Evolutionary conservation across 441 rosid genomes (phyloP), one percentile per base, ranked within the genome.

Genomic region (Adansonia grandidieri): DNA sequence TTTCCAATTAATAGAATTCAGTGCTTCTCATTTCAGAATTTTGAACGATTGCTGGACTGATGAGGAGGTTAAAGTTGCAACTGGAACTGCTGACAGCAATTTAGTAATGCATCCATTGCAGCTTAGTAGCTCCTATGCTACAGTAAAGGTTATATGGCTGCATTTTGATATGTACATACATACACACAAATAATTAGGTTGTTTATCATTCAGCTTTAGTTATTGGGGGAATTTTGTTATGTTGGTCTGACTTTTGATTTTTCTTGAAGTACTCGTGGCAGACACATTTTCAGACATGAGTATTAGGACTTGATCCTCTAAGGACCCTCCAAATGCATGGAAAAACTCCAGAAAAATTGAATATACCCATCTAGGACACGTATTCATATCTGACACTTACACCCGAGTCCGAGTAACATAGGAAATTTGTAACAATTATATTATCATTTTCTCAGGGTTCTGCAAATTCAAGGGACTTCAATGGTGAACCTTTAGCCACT

Each of bases 401-500:
- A 24, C 28, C 28, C 28, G 28, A 24, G 28, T 24, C 28, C 28
- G 28, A 24, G 28, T 1, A 24, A 24, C 28, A 24, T 48, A 10
- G 6, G 63, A 44, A 64, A 24, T 42, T 57, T 51, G 28, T 50
- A 17, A 40, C 20, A 14, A 3, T 13, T 37, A 61, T 48, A 48
- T 57, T 40, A 32, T 51, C 11, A 13, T 70, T 14, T 54, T 84
- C 64, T 81, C 82, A 89, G 95, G 93, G 92, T 57, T 90, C 90
- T 60, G 22, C 80, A 54, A 78, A 67, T 79, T 83, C 88, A 22
- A 89, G 96, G 82, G 89, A 81, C 83, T 75, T 72, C 51, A 66
- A 61, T 63, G 92, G 89, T 58, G 96, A 93, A 87, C 97, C 96
- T 56, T 75, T 88, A 61, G 97, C 96, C 32, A 93, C 97, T 74